A percentile compares a stretch with the other conserved stretches of the same genome.
phyloP scores from a whole-genome alignment of 306 rosid species.

The Pyrus betulifolia region DNA sequence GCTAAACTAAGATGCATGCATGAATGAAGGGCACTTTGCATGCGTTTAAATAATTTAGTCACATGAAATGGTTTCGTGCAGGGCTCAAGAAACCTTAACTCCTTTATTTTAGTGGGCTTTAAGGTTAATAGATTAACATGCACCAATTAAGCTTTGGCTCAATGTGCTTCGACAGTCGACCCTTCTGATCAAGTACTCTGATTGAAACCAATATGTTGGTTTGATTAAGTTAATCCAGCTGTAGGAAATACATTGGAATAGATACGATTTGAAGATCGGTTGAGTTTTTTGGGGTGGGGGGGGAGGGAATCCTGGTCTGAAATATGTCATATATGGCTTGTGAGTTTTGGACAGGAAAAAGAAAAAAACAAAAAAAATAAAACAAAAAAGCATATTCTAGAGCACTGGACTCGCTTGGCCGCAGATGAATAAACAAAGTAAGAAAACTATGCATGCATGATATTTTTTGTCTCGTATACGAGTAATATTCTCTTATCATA shows the following conservation, averaged over 20 bases:
- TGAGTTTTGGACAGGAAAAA: not conserved
- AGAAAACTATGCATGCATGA: no score
- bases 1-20: not conserved
- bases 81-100: conserved; percentile 25
- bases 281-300: not conserved
- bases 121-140: conserved; percentile 5
- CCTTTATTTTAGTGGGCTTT: conserved; percentile 16
- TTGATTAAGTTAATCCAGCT: not conserved
- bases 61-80: not conserved
- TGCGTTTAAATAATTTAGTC: not conserved
- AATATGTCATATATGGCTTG: not conserved
- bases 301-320: not conserved
- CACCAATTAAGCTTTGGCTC: not conserved
- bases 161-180: not conserved
- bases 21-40: not conserved
- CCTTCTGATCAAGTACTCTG: conserved; percentile 5
- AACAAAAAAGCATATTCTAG: not conserved
- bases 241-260: not conserved
- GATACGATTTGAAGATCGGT: not conserved
- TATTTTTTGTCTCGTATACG: no score
- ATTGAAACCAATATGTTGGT: not conserved
- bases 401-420: not conserved
- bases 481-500: no score
- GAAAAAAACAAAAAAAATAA: no score
- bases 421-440: no score